Conservation (phyloP, 2,329 filamentous ascomycete species). For the Fusarium bulbicola region DNA sequence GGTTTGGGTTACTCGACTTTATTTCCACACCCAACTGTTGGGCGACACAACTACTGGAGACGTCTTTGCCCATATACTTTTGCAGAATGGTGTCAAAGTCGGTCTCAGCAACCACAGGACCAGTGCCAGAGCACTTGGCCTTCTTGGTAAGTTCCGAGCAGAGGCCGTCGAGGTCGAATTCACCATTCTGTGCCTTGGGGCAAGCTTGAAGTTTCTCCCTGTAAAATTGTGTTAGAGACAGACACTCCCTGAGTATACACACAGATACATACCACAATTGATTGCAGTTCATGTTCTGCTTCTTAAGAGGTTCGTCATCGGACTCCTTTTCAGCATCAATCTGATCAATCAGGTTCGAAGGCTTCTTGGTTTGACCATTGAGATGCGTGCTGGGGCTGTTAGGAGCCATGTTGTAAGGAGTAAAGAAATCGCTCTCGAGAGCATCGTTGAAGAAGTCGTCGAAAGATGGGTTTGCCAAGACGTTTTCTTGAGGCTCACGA, state of each 20-base stretch:
- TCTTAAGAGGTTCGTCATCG: slow-evolving; percentile 68
- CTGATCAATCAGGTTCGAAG: slow-evolving; percentile 72
- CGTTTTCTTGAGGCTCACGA: slow-evolving; percentile 86
- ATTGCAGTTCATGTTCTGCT: slow-evolving; percentile 79
- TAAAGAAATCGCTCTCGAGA: slow-evolving; percentile 82
- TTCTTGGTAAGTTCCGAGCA: slow-evolving; percentile 95
- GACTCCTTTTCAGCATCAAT: slow-evolving; percentile 80
- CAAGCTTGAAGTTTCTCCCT: slow-evolving; percentile 93
- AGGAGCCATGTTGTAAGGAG: slow-evolving; percentile 76
- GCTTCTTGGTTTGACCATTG: slow-evolving; percentile 58
- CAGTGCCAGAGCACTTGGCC: slow-evolving; percentile 91
- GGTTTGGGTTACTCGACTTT: slow-evolving; percentile 38
- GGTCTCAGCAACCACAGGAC: slow-evolving; percentile 86
- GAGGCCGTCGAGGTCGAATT: slow-evolving; percentile 91
- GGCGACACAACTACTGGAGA: slow-evolving; percentile 47
- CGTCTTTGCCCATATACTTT: slow-evolving; percentile 65
- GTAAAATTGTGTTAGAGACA: slow-evolving; percentile 52
- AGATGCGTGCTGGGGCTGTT: slow-evolving; percentile 53
- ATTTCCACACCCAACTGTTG: slow-evolving; percentile 69
- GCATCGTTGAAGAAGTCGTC: slow-evolving; percentile 81
- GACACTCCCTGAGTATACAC: not conserved
- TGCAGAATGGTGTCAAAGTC: slow-evolving; percentile 85
- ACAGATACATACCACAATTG: slow-evolving; percentile 82
- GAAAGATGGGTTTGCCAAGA: slow-evolving; percentile 74
- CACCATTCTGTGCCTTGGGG: slow-evolving; percentile 86